Evolutionary conservation across 2,329 filamentous ascomycete species (phyloP), one percentile per base, ranked within the genome.

Genomic region (Monosporascus sp.): DNA sequence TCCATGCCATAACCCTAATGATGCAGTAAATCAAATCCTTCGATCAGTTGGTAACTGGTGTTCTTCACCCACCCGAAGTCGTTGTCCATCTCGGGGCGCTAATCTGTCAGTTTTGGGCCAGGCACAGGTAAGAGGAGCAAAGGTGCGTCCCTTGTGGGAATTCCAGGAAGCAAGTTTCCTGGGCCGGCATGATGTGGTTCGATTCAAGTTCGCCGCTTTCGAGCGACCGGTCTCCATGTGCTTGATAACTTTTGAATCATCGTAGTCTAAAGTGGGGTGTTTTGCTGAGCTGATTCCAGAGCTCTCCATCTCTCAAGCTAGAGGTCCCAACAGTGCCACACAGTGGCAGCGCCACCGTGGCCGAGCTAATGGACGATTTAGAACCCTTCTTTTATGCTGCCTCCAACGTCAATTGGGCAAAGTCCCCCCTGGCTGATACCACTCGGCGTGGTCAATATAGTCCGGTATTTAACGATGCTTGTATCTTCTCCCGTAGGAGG

Each of bases 281-380:
- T 35, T 38, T 2, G 58, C 52, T 1, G 48, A 37, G 15, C 55
- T 53, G 14, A 59, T 49, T 41, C 57, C 15, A 60, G 26, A 8
- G 58, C 60, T 4, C 50, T 48, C 57, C 55, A 62, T 52, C 52
- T 57, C 37, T 54, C 43, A 1, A 7, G 26, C 24, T 48, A 15
- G 11, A 43, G 31, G 11, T 61, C 58, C 17, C 53, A 57, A 40
- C 58, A 58, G 28, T 60, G 52, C 59, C 59, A 61, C 3, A 55
- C 56, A 7, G 54, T 61, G 2, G 58, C 56, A 14, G 49, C 51
- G 4, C 55, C 55, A 7, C 56, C 58, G 15, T 48, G 40, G 1
- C 59, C 59, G 9, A 60, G 49, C 48, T 58, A 60, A 6, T 60
- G 46, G 4, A 51, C 37, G 15, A 58, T 46, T 37, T 60, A 17